These are phyloP conservation scores for Candida namnaoensis DNA, from an alignment of 805 yeast species.

Conservation along the genomic window DNA sequence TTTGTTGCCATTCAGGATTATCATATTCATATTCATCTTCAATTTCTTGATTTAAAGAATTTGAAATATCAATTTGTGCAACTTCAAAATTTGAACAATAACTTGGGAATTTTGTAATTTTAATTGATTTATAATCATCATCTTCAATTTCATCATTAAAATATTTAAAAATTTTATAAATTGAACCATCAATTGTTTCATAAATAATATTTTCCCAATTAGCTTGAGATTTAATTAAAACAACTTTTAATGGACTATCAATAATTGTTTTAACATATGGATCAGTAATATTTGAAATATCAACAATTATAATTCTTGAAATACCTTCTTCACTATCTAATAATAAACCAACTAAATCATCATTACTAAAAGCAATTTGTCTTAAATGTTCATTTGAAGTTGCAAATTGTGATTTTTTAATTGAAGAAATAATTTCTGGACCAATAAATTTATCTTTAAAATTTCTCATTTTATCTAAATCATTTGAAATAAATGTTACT, in stretches of 20 bases:
- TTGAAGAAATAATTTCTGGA: conserved; percentile 25
- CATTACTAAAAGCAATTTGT: conserved; percentile 52
- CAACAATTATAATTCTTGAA: conserved; percentile 44
- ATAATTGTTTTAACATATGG: conserved; percentile 33
- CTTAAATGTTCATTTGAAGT: conserved; percentile 39
- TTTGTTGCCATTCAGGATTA: conserved; percentile 16
- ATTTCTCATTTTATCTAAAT: conserved; percentile 31
- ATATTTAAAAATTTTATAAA: conserved; percentile 28
- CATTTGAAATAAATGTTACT: conserved; percentile 38
- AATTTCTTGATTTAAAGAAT: background rate
- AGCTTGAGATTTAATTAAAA: conserved; percentile 45
- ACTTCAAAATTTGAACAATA: conserved; percentile 57
- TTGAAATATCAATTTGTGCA: conserved; percentile 18
- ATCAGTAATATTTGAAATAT: conserved; percentile 30
- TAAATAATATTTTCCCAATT: conserved; percentile 44
- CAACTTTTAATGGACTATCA: conserved; percentile 40
- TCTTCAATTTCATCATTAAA: conserved; percentile 15
- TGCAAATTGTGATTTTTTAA: conserved; percentile 24
- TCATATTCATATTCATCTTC: conserved; percentile 13
- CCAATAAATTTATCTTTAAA: conserved; percentile 24
- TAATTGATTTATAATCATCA: conserved; percentile 18
- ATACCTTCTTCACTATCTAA: conserved; percentile 37
- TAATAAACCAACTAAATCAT: conserved; percentile 47
- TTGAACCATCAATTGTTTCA: conserved; percentile 57
- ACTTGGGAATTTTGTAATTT: conserved; percentile 53